Evolutionary conservation across 495 filamentous ascomycete species (phyloP).

Genomic region (Penicillium herquei): DNA sequence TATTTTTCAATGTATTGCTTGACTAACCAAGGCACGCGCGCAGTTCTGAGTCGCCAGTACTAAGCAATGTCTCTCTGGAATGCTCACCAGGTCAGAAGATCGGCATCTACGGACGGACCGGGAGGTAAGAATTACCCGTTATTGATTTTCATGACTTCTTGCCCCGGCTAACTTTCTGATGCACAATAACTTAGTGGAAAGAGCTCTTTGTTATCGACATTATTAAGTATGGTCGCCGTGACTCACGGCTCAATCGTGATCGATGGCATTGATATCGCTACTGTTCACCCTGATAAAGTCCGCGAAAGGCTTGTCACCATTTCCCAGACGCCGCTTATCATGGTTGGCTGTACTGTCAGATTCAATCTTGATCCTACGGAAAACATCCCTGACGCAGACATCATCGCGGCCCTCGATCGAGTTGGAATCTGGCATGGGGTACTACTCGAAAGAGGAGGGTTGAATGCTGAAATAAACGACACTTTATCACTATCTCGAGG

Average conservation of each 20-base stretch:
- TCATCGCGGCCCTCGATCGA: slow-evolving; percentile 1
- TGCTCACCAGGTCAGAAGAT: background rate
- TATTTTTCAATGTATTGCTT: background rate
- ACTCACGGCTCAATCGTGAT: background rate
- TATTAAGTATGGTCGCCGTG: background rate
- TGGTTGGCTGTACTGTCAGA: background rate
- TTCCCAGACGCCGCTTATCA: background rate
- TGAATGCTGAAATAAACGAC: slow-evolving; percentile 1
- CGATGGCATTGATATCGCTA: background rate
- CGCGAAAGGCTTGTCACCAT: slow-evolving; percentile 1
- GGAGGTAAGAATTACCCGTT: background rate
- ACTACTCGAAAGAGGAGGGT: background rate
- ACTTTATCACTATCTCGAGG: background rate
- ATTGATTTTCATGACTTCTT: background rate
- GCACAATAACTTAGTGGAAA: slow-evolving; percentile 2
- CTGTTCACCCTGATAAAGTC: background rate
- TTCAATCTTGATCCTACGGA: background rate
- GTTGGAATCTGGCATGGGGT: slow-evolving; percentile 1
- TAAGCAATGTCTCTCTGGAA: slow-evolving; percentile 1
- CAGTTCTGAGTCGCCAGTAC: background rate
- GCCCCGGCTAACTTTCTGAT: background rate
- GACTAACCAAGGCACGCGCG: background rate
- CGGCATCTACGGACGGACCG: background rate
- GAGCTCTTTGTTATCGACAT: background rate
- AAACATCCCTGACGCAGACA: background rate